A percentile compares a stretch with the other conserved stretches of the same genome.
These are phyloP conservation scores for Rhytidhysteron rufulum DNA, from an alignment of 2,329 filamentous ascomycete species.

Conservation along the genomic window DNA sequence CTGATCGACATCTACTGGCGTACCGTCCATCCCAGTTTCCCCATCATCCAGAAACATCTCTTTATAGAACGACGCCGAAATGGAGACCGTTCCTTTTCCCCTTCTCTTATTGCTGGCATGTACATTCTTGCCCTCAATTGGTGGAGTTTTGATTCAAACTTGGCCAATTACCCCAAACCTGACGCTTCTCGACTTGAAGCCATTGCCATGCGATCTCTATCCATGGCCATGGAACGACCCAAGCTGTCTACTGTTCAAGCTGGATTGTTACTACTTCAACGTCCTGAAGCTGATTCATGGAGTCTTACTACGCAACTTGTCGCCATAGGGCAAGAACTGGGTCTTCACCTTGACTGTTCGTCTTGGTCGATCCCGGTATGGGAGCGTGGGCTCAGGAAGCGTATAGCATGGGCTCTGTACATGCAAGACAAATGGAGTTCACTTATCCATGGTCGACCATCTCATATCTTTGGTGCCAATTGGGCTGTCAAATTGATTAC, in stretches of 20 bases:
- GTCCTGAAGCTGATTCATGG: conserved; percentile 75
- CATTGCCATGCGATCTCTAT: conserved; percentile 68
- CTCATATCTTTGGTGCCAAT: conserved; percentile 65
- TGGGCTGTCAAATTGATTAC: conserved; percentile 72
- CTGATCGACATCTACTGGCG: conserved; percentile 79
- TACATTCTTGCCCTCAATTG: conserved; percentile 85
- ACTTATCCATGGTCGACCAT: conserved; percentile 78
- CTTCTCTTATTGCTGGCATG: conserved; percentile 72
- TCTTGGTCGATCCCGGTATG: conserved; percentile 83
- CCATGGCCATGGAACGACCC: conserved; percentile 73
- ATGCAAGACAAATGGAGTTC: conserved; percentile 95
- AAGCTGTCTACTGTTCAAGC: conserved; percentile 80
- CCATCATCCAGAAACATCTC: conserved; percentile 75
- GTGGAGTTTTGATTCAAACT: conserved; percentile 71
- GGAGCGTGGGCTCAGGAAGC: conserved; percentile 80
- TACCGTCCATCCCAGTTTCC: conserved; percentile 75
- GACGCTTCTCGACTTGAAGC: conserved; percentile 71
- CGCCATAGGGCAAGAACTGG: conserved; percentile 81
- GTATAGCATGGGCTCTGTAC: conserved; percentile 85
- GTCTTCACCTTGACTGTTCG: conserved; percentile 82
- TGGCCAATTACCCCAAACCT: conserved; percentile 62
- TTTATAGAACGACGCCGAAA: conserved; percentile 75
- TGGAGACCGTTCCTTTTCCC: conserved; percentile 69
- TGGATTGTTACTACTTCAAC: conserved; percentile 69
- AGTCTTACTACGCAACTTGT: conserved; percentile 83